A percentile compares a stretch with the other conserved stretches of the same genome.
Evolutionary conservation across 768 basidiomycete genomes (phyloP).

Genomic region (Cystobasidium ongulense): DNA sequence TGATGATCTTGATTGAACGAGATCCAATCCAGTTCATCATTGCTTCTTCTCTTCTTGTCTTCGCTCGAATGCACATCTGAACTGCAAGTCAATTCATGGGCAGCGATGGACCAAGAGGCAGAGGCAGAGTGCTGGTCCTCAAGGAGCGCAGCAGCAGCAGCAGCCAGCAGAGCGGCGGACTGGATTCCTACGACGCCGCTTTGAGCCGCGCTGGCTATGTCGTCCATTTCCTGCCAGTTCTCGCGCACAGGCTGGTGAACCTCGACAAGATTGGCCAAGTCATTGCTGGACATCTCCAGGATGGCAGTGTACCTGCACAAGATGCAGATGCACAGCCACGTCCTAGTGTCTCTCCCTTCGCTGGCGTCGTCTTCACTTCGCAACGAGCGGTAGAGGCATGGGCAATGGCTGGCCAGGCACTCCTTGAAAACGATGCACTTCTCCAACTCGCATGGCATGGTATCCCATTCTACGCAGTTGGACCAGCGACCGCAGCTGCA

Average conservation of each 20-base stretch:
- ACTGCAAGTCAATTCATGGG: neutral
- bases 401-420: slow-evolving; percentile 48
- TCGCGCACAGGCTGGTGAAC: slow-evolving; percentile 3
- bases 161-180: neutral
- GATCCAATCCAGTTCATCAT: neutral
- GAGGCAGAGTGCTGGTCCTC: slow-evolving; percentile 24
- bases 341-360: slow-evolving; percentile 40
- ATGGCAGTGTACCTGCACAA: neutral
- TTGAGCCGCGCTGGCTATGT: neutral
- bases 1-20: too few species aligned
- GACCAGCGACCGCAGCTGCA: slow-evolving; percentile 55
- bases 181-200: slow-evolving; percentile 14
- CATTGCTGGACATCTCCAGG: neutral
- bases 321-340: neutral
- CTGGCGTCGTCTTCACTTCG: slow-evolving; percentile 70
- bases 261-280: slow-evolving; percentile 1
- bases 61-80: neutral
- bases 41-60: neutral
- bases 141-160: neutral
- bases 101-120: neutral
- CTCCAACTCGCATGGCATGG: slow-evolving; percentile 50
- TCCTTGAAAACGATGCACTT: neutral
- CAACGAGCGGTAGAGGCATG: slow-evolving; percentile 69
- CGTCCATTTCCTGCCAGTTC: slow-evolving; percentile 29
- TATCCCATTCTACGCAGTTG: slow-evolving; percentile 71